These are phyloP conservation scores for Xanthoconium stramineum DNA, from an alignment of 768 basidiomycete species.

Conservation along the genomic window DNA sequence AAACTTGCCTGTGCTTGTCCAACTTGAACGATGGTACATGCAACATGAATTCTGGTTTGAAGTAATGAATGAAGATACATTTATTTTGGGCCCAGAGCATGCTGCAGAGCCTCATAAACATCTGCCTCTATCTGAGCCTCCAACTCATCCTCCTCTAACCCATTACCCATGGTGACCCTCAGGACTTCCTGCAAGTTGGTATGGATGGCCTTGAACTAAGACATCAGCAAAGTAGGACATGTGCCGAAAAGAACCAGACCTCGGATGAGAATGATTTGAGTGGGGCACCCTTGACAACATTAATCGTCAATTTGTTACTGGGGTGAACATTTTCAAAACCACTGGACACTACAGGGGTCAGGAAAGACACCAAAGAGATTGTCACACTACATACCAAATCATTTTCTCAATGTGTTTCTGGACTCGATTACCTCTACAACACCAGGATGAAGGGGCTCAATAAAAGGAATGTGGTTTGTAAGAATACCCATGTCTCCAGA, in stretches of 20 bases:
- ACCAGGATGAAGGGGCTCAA: constrained; percentile 92
- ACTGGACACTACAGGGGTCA: constrained; percentile 68
- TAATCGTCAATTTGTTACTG: constrained; percentile 94
- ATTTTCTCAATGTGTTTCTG: constrained; percentile 79
- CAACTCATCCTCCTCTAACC: constrained; percentile 88
- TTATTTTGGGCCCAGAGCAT: constrained; percentile 62
- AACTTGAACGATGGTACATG: background rate
- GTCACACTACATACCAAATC: constrained; percentile 73
- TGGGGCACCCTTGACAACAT: constrained; percentile 94
- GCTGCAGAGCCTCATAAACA: constrained; percentile 93
- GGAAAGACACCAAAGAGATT: background rate
- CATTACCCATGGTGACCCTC: constrained; percentile 74
- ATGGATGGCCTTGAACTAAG: constrained; percentile 69
- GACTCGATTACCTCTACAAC: constrained; percentile 92
- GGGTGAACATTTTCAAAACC: constrained; percentile 98
- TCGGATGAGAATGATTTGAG: constrained; percentile 88
- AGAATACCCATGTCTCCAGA: constrained; percentile 99
- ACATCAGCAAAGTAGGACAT: constrained; percentile 3
- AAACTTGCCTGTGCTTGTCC: too few species aligned
- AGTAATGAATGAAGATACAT: constrained; percentile 5
- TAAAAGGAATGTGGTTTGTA: constrained; percentile 97
- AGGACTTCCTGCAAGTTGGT: constrained; percentile 86
- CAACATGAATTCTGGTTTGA: constrained; percentile 13
- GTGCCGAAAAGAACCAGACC: constrained; percentile 45
- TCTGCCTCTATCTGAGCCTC: constrained; percentile 94